Conservation (phyloP, 441 rosid species). For the Rhodomyrtus psidioides region DNA sequence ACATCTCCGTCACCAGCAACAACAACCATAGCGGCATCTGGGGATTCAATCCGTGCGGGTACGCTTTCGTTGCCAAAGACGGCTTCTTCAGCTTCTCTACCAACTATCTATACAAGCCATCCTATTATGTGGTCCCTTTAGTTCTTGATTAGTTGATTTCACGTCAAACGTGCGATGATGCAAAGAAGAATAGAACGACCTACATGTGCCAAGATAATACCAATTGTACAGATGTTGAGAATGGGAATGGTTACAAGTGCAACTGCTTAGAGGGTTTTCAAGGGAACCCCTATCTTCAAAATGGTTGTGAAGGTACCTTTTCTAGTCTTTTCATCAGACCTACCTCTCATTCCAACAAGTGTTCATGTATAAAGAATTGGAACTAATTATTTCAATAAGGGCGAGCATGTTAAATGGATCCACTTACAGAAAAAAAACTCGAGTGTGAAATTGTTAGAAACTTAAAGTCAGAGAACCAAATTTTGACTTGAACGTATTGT, state of each 20-base stretch:
- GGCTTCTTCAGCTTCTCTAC: conserved; percentile 2
- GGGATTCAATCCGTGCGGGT: conserved; percentile 4
- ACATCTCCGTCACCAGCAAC: not conserved
- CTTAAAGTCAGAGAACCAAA: not conserved
- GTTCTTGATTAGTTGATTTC: conserved; percentile 11
- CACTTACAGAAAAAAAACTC: not conserved
- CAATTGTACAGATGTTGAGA: not conserved
- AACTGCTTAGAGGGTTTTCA: conserved; percentile 15
- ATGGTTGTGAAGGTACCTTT: conserved; percentile 26
- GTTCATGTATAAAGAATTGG: conserved; percentile 8
- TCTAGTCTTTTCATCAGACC: not conserved
- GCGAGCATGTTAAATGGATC: not conserved
- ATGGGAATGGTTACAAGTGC: conserved; percentile 12
- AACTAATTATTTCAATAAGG: not conserved
- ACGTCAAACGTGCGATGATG: conserved; percentile 1
- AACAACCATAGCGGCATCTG: rapidly evolving
- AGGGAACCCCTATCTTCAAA: conserved; percentile 30
- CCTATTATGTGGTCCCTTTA: not conserved
- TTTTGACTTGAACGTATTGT: not conserved
- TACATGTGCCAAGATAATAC: conserved; percentile 6
- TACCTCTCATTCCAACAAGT: not conserved
- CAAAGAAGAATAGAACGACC: not conserved
- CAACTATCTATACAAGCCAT: not conserved
- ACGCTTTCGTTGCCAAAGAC: not conserved
- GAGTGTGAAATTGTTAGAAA: not conserved